Base-by-base conservation (phyloP, 768 basidiomycete genomes). In the Phaeotremella fagi region DNA sequence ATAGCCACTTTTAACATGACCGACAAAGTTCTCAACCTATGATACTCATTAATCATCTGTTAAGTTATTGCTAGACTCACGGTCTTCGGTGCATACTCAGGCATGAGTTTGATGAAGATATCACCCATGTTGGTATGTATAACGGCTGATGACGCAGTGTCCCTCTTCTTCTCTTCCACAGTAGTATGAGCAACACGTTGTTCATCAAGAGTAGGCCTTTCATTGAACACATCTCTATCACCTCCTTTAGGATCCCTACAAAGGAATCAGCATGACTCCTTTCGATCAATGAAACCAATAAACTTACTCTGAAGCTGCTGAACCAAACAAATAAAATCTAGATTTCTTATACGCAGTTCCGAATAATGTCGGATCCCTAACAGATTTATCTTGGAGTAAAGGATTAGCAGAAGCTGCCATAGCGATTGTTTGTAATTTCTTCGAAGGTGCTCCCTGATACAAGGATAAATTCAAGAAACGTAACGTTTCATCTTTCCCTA, bases 341-440 rank as follows among this genome's bases (percentile, higher is more conserved):
- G 84, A 84, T 44, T 87, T 85, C 75, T 94, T 97, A 78, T 87
- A 92, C 12, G 88, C 94, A 2, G 90, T 90, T 61, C 88, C 88
- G 72, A 94, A 87, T 26, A 99, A 79, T 0, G 86, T 94, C 5
- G 95, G 94, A 74, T 98, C 94, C 46, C 90, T 79, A 31, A 79
- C 80, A 12, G 81, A 84, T 71, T 87, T 89, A 48, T 87, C 88
- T 11, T 89, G 87, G 7, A 99, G 79, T 24, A 99, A 83, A 0
- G 95, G 95, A 70, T 99, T 99, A 25, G 88, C 83, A 9, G 94
- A 98, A 1, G 95, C 90, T 12, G 86, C 90, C 85, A 97, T 95
- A 0, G 90, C 89, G 84, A 88, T 78, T 1, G 94, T 95, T 2
- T 85, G 87, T 26, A 90, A 46, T 79, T 86, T 83, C 78, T 92